phyloP scores from a whole-genome alignment of 2,329 filamentous ascomycete species.

The Didymosphaeria variabile region DNA sequence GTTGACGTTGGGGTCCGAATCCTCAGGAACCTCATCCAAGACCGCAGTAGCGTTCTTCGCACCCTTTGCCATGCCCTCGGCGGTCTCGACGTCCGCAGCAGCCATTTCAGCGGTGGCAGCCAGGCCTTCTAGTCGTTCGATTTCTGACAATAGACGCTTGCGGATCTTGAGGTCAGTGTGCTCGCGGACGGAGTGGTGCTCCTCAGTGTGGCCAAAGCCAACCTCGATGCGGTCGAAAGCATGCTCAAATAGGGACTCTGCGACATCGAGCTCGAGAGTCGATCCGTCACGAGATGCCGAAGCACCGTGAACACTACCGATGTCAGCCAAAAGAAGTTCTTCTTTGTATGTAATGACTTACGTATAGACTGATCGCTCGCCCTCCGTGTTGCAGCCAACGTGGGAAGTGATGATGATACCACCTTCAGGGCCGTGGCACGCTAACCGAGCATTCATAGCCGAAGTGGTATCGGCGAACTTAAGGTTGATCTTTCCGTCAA shows the following conservation, averaged over 20 bases:
- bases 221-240: constrained; percentile 43
- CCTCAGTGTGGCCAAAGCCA: constrained; percentile 42
- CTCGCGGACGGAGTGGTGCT: constrained; percentile 40
- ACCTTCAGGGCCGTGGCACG: constrained; percentile 33
- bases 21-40: constrained; percentile 26
- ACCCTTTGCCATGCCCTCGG: constrained; percentile 2
- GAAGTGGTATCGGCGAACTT: constrained; percentile 37
- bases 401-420: constrained; percentile 51
- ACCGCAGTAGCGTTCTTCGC: constrained; percentile 14
- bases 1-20: constrained; percentile 30
- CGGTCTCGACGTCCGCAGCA: constrained; percentile 11
- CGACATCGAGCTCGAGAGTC: constrained; percentile 36
- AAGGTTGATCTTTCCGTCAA: constrained; percentile 35
- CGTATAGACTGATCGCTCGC: constrained; percentile 47
- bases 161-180: constrained; percentile 38
- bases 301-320: constrained; percentile 33
- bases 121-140: neutral
- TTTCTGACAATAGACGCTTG: constrained; percentile 26
- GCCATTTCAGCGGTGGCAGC: neutral
- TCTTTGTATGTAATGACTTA: constrained; percentile 18
- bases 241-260: constrained; percentile 36
- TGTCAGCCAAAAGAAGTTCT: constrained; percentile 11
- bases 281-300: constrained; percentile 33
- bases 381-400: constrained; percentile 46
- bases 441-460: constrained; percentile 37